Conservation (phyloP, 345 rosid genomes). For the Cardamine resedifolia region DNA sequence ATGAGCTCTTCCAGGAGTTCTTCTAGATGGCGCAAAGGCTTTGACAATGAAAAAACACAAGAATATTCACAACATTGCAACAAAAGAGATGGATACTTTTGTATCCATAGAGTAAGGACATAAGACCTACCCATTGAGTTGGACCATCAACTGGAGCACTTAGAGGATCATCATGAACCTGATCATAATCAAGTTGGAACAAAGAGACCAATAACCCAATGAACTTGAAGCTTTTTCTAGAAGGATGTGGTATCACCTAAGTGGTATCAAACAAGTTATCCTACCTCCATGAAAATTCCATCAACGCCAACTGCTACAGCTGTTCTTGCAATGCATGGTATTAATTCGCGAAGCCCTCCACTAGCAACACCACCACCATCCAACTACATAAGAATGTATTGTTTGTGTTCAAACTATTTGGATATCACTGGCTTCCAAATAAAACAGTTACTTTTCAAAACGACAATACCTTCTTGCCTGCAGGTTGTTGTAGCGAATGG, state of each 20-base stretch:
- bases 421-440: slow-evolving; percentile 6
- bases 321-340: slow-evolving; percentile 96
- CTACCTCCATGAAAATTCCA: slow-evolving; percentile 99
- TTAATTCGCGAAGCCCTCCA: slow-evolving; percentile 96
- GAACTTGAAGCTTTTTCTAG: neutral
- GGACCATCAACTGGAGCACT: slow-evolving; percentile 98
- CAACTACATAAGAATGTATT: slow-evolving; percentile 51
- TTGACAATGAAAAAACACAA: slow-evolving; percentile 23
- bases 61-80: neutral
- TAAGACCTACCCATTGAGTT: slow-evolving; percentile 89
- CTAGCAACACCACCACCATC: slow-evolving; percentile 99
- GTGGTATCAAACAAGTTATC: slow-evolving; percentile 12
- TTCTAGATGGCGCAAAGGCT: slow-evolving; percentile 91
- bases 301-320: slow-evolving; percentile 97
- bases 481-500: slow-evolving; percentile 95
- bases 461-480: slow-evolving; percentile 73
- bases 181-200: slow-evolving; percentile 31
- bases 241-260: neutral
- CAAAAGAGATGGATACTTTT: neutral
- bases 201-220: slow-evolving; percentile 7
- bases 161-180: slow-evolving; percentile 97
- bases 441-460: neutral
- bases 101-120: neutral
- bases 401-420: neutral
- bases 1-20: slow-evolving; percentile 88